Evolutionary conservation across 306 rosid species (phyloP).

Genomic region (Crataegus laevigata): DNA sequence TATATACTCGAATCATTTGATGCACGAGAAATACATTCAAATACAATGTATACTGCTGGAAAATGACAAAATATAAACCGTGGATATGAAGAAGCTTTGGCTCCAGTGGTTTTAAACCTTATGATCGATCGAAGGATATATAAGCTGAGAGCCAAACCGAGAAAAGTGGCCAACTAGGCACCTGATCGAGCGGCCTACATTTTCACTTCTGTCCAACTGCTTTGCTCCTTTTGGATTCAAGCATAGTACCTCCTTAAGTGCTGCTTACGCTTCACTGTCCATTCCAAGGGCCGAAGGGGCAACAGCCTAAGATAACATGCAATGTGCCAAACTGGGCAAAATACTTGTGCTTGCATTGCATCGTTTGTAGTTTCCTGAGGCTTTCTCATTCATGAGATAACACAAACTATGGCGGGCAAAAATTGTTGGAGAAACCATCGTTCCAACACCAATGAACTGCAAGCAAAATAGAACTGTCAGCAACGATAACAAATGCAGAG

Average conservation of each 20-base stretch:
- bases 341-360: conserved; percentile 65
- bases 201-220: conserved; percentile 40
- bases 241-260: too few relatives aligned
- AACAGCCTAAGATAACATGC: too few relatives aligned
- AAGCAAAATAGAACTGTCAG: conserved; percentile 36
- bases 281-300: too few relatives aligned
- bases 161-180: neutral
- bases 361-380: conserved; percentile 58
- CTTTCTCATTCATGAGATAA: conserved; percentile 55
- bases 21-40: neutral
- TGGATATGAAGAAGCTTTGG: neutral
- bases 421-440: conserved; percentile 72
- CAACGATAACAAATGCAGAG: too few relatives aligned
- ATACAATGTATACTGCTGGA: neutral
- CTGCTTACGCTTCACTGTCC: too few relatives aligned
- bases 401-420: conserved; percentile 57
- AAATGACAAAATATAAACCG: too few relatives aligned
- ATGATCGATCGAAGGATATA: neutral
- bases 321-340: neutral
- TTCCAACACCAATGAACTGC: conserved; percentile 33
- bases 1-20: neutral
- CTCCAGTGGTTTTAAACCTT: neutral
- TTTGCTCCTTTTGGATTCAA: too few relatives aligned
- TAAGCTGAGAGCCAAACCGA: neutral
- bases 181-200: neutral